A percentile compares a stretch with the other conserved stretches of the same genome.
These are phyloP conservation scores for Apiotrichum sp. DNA, from an alignment of 1,284 basidiomycete genomes.

Conservation along the genomic window DNA sequence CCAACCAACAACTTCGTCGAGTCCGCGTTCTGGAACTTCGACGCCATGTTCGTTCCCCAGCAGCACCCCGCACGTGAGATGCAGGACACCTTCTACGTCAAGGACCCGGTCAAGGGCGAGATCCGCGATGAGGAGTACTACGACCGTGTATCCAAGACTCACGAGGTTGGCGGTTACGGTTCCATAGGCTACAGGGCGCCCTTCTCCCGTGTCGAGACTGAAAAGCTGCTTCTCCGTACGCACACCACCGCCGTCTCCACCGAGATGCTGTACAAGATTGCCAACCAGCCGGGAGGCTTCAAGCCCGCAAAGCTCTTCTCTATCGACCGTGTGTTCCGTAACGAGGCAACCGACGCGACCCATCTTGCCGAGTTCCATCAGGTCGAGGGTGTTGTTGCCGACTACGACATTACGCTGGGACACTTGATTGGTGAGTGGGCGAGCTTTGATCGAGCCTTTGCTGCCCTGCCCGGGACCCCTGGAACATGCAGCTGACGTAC, in stretches of 20 bases:
- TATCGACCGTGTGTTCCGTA: constrained; percentile 97
- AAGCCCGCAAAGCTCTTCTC: constrained; percentile 94
- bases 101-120: constrained; percentile 76
- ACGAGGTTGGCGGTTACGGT: constrained; percentile 86
- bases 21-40: constrained; percentile 99
- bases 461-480: too few relatives aligned
- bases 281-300: constrained; percentile 70
- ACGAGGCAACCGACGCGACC: constrained; percentile 99
- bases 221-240: constrained; percentile 86
- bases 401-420: constrained; percentile 87
- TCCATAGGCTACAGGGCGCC: constrained; percentile 98
- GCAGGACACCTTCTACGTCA: constrained; percentile 99
- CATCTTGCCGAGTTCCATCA: constrained; percentile 99
- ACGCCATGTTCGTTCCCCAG: constrained; percentile 96
- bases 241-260: constrained; percentile 97
- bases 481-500: not conserved
- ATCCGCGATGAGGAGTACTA: constrained; percentile 81
- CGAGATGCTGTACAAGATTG: constrained; percentile 89
- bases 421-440: constrained; percentile 75
- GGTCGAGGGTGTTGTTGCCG: constrained; percentile 98
- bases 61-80: constrained; percentile 97
- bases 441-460: too few relatives aligned
- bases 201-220: constrained; percentile 86
- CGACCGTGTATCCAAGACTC: constrained; percentile 76
- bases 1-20: constrained; percentile 97